Base-by-base conservation (phyloP, 2,329 filamentous ascomycete species). In the Lachnellula occidentalis region DNA sequence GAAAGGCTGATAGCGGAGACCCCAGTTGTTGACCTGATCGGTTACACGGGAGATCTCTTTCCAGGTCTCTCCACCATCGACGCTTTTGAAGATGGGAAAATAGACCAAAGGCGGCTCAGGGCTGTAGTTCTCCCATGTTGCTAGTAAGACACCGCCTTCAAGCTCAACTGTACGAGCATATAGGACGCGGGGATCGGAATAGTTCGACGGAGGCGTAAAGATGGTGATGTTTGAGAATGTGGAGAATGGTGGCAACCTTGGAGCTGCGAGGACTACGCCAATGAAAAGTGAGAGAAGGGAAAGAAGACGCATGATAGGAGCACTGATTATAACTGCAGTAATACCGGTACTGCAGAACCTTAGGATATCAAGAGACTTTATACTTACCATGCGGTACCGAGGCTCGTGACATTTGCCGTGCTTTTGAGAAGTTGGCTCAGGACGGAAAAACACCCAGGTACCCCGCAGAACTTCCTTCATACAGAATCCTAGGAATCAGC, bases 1-100 rank as follows among this genome's bases (percentile, higher is more conserved):
- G 67, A 81, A 80, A 0, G 87, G 87, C 63, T 90, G 87, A 64
- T 87, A 88, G 31, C 83, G 78, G 51, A 88, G 67, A 19, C 86
- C 86, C 73, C 80, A 83, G 42, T 78, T 78, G 59, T 87, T 84
- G 31, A 79, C 80, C 48, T 79, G 75, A 65, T 90, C 86, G 14
- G 80, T 73, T 9, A 89, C 80, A 15, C 76, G 76, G 4, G 83
- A 81, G 48, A 87, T 73, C 65, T 86, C 78, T 15, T 74, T 73
- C 86, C 86, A 90, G 1, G 78, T 82, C 50, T 73, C 64, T 12
- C 82, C 81, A 36, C 74, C 70, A 63, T 85, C 79, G n/a, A 64
- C 70, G 39, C 77, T 81, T 58, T 73, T 69, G 63, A 73, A 79
- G 60, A 81, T 76, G 52, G 78, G 82, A 64, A 81, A 83, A 60